Evolutionary conservation across 208 protist genomes (phyloP), one percentile per base, ranked within the genome.

Genomic region (Crithidia sp.): DNA sequence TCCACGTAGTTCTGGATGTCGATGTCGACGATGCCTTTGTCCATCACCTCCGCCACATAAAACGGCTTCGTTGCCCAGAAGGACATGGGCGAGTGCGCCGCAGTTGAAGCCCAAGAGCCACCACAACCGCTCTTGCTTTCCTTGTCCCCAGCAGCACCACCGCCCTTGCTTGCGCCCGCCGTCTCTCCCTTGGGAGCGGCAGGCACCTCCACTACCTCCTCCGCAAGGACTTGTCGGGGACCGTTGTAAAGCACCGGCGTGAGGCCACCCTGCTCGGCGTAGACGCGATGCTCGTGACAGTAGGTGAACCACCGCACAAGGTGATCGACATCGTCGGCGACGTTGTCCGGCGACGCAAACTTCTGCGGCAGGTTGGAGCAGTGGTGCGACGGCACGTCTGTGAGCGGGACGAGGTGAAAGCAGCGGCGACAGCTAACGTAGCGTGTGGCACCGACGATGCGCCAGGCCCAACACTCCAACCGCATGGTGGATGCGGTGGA

Each of bases 401-500:
- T 71, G 10, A 91, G 79, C n/a, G 78, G 45, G 36, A 91, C 76
- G 16, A 86, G 77, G 53, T 81, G 79, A 7, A 75, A 61, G 67
- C 89, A 94, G 6, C 65, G 77, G 8, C 73, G 74, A 63, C 89
- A 94, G 36, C 74, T 54, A 43, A 84, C 82, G 55, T 80, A 88
- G 57, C 83, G 75, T 0, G 50, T 81, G 16, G 82, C 65, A 7
- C 89, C 89, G 64, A 94, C 79, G 16, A 91, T 65, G 19, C 84
- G 87, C 89, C 89, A 94, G 39, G 83, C 83, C 89, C 89, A 94
- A 12, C 76, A 81, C 63, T 94, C 89, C 43, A 94, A 63, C 28
- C 52, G 36, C 76, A 67, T 41, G 67, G 66, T 14, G 63, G 79
- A 36, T 74, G 68, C 47, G 65, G 65, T 40, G 10, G 28, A 53